Evolutionary conservation across 2,329 filamentous ascomycete species (phyloP).

Genomic region (Moelleriella libera): DNA sequence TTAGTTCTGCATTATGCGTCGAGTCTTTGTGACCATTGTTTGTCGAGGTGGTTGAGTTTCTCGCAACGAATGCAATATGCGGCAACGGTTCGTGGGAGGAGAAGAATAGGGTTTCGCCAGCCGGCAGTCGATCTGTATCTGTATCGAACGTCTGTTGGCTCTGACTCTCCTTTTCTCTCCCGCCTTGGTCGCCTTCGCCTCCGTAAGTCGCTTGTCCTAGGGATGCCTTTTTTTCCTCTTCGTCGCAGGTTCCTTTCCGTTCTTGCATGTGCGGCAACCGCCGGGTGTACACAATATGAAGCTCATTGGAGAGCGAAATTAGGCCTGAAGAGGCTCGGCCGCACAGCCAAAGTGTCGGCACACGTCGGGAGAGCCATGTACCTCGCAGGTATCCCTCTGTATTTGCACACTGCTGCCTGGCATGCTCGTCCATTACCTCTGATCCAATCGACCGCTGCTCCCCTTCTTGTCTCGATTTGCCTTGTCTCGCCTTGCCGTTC

Average conservation of each 20-base stretch:
- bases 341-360: background rate
- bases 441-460: background rate
- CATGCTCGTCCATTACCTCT: too few relatives aligned
- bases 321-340: background rate
- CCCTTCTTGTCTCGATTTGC: background rate
- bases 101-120: background rate
- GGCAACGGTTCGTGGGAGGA: background rate
- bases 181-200: background rate
- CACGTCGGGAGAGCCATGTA: background rate
- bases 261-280: too few relatives aligned
- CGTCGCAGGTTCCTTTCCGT: background rate
- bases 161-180: background rate
- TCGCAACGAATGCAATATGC: background rate
- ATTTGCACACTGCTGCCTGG: background rate
- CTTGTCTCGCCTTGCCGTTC: background rate
- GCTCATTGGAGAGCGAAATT: too few relatives aligned
- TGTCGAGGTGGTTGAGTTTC: background rate
- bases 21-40: background rate
- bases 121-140: background rate
- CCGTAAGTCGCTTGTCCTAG: background rate
- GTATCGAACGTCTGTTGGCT: background rate
- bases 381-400: background rate
- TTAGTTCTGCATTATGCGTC: background rate
- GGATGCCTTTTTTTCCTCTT: background rate
- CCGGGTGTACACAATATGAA: too few relatives aligned